Base-by-base conservation (phyloP, 2,329 filamentous ascomycete species). In the Diaporthe humulicola region DNA sequence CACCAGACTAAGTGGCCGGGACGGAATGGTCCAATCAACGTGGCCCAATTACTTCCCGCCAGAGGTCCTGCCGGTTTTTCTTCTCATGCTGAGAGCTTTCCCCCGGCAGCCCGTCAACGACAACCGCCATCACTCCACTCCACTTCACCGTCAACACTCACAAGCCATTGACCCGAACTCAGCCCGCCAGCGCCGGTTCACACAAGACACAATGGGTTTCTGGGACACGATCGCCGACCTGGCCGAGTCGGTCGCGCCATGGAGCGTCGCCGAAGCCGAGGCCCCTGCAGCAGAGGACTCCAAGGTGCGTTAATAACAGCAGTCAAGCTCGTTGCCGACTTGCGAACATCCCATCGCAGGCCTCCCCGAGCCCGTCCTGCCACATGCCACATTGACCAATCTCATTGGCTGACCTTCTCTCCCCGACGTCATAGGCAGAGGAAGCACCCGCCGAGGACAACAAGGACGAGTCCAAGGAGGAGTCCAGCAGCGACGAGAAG, bases 271-370 rank as follows among this genome's bases (percentile, higher is more conserved):
- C 79, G 89, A 93, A 84, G 91, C 91, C 79, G 91, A 93, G 86
- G 90, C 91, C 88, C 87, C 91, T 88, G 87, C 91, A 88, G 86
- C 92, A 88, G 87, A 91, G 91, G 87, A 90, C 87, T 85, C 88
- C 88, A 83, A 88, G 88, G 87, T 89, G 67, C 73, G 74, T 76
- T 61, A 74, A 75, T 54, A 54, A 73, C 64, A 38, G 6, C 28
- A 38, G n/a, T 2, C 36, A 42, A 57, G 56, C 50, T 66, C 42
- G 50, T 30, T 30, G 57, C 22, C 70, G n/a, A 42, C 10, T 45
- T 52, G 30, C 33, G n/a, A 42, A 42, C n/a, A 28, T 33, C 36
- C 36, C 33, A 17, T 64, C 57, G 57, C 56, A 52, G 19, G 38
- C 57, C 30, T 45, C 22, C 17, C 40, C 33, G n/a, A 22, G 9